Evolutionary conservation across 768 basidiomycete species (phyloP), one percentile per base, ranked within the genome.

Genomic region (Rhodosporidiobolus sp.): DNA sequence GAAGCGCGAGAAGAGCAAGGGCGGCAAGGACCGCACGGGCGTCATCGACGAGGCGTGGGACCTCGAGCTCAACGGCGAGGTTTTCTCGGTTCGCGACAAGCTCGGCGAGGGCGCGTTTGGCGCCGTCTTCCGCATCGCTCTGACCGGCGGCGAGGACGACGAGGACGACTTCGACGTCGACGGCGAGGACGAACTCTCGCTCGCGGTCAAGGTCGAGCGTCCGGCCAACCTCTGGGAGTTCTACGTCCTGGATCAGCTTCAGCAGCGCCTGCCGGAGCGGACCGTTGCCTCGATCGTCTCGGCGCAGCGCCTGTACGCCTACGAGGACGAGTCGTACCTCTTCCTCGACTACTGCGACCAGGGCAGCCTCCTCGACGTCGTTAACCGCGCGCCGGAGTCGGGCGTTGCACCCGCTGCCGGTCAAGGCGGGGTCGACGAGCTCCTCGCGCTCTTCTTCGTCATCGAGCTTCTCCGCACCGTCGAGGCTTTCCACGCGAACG

Each of bases 81-180:
- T 83, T 63, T 92, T 90, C 78, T 86, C 85, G 64, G 87, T 97
- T 8, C 82, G 85, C 6, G 90, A 90, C 72, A 99, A 98, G 80
- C 85, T 99, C 32, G 96, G 96, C 26, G 96, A 99, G 82, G 96
- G 96, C 10, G 92, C 94, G 0, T 99, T 95, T 77, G 96, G 95
- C 4, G 86, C 89, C 6, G 96, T 99, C n/a, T 99, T 95, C 84
- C 82, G 64, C 80, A 77, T 78, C 50, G 76, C 76, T 32, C 66
- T 63, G 34, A 34, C 61, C 3, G 64, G 60, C 46, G 57, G 81
- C 1, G 84, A 84, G 11, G 85, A 85, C 5, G 84, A 85, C 7
- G 84, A 83, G 16, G 81, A 83, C 1, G 83, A 83, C 35, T 67
- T 57, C 16, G 81, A 85, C 5, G 82, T 85, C 19, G 84, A 86